Evolutionary conservation across 2,329 filamentous ascomycete genomes (phyloP).

Genomic region (Hymenoscyphus albidus): DNA sequence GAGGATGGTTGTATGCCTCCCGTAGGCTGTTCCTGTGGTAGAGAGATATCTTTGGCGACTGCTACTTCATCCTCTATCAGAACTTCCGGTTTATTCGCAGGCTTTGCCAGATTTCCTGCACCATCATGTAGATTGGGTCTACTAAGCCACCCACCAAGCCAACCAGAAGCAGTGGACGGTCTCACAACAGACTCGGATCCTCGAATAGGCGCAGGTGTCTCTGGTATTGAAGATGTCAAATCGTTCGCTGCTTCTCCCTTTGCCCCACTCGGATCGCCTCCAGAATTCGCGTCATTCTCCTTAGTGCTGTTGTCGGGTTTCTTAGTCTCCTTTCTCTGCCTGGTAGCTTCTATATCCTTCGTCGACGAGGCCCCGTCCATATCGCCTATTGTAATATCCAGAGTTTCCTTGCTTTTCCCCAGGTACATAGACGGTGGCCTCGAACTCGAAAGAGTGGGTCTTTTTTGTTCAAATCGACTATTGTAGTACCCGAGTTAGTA

Average conservation of each 20-base stretch:
- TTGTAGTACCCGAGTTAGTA: not conserved
- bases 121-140: conserved; percentile 19
- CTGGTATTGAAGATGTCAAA: not conserved
- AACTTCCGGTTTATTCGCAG: not conserved
- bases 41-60: conserved; percentile 2
- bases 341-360: not conserved
- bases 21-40: not conserved
- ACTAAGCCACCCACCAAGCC: conserved; percentile 53
- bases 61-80: conserved; percentile 6
- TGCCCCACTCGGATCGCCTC: not conserved
- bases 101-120: conserved; percentile 7
- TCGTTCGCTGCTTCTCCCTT: not conserved
- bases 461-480: conserved; percentile 29
- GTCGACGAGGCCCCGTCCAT: conserved; percentile 9
- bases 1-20: conserved; percentile 4
- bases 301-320: conserved; percentile 2
- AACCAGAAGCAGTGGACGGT: conserved; percentile 42
- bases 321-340: conserved; percentile 9
- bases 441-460: conserved; percentile 18
- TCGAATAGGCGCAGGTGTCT: conserved; percentile 5
- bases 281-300: not conserved
- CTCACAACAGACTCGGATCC: conserved; percentile 12
- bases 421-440: conserved; percentile 34
- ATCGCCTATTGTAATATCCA: conserved; percentile 32
- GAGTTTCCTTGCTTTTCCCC: conserved; percentile 35